Evolutionary conservation across 345 rosid genomes (phyloP), one percentile per base, ranked within the genome.

Genomic region (Murraya koenigii): DNA sequence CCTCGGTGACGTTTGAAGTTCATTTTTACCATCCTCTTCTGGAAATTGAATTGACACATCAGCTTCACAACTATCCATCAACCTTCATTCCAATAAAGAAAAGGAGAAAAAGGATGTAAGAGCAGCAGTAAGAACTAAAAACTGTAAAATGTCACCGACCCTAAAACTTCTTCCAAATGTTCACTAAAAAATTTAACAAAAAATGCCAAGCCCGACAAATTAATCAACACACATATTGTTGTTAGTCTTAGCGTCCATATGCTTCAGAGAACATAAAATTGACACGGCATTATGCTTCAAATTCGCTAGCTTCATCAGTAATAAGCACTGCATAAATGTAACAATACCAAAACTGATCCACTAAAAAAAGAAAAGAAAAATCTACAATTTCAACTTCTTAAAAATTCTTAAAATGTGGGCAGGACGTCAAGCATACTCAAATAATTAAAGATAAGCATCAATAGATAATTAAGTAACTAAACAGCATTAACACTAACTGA

Each of bases 61-160:
- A 69, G 52, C 70, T 44, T 77, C 86, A 69, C 70, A 1, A 56
- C 71, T 38, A 47, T 66, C 86, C 84, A 80, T 84, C 62, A 55
- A 69, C 58, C 77, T 80, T 61, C 59, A 71, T 3, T 67, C 28
- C 38, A 19, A 58, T 36, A 61, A 38, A 70, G 17, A n/a, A 30
- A 58, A 41, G 26, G 60, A 1, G 28, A 28, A 65, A 56, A 74
- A 41, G 6, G 38, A 30, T 9, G 33, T 47, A 66, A 69, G 32
- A 61, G 41, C 62, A 61, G 30, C 55, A 47, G 4, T 44, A 44
- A 11, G 49, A 44, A 44, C 49, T 44, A 44, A 44, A 44, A 44
- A 0, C 1, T 44, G 32, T 49, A 39, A 39, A 28, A 32, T 15
- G 33, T 17, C 19, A 61, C 41, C 30, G 5, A 66, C 5, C 38